Conservation (phyloP, 1,139 yeast genomes). For the Meyerozyma sp. region DNA sequence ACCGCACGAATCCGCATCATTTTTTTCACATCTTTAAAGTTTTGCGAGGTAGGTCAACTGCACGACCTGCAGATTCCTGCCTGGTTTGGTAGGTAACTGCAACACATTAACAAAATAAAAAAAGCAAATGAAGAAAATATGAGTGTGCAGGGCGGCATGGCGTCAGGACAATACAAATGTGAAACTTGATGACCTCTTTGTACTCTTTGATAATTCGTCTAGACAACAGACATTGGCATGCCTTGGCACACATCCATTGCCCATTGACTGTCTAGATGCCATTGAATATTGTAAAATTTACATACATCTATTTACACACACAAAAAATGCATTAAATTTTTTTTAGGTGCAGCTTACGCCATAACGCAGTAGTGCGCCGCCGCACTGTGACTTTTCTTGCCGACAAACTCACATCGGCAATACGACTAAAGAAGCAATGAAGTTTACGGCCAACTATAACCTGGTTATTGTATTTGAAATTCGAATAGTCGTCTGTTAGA, state of each 20-base stretch:
- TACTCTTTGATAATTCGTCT: too few species aligned
- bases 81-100: neutral
- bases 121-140: neutral
- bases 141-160: neutral
- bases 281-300: too few species aligned
- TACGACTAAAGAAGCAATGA: neutral
- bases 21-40: neutral
- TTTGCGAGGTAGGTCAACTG: neutral
- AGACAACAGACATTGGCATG: too few species aligned
- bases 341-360: neutral
- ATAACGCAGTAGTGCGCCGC: neutral
- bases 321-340: too few species aligned
- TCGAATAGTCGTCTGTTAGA: neutral
- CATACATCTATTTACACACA: too few species aligned
- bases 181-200: too few species aligned
- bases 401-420: neutral
- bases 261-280: too few species aligned
- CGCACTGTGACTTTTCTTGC: neutral
- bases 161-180: neutral
- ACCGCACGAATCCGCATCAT: too few species aligned
- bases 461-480: neutral
- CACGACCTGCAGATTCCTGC: neutral
- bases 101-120: neutral
- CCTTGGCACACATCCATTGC: too few species aligned
- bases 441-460: neutral